phyloP scores from a whole-genome alignment of 2,329 filamentous ascomycete genomes.

The Aschersonia sp. region DNA sequence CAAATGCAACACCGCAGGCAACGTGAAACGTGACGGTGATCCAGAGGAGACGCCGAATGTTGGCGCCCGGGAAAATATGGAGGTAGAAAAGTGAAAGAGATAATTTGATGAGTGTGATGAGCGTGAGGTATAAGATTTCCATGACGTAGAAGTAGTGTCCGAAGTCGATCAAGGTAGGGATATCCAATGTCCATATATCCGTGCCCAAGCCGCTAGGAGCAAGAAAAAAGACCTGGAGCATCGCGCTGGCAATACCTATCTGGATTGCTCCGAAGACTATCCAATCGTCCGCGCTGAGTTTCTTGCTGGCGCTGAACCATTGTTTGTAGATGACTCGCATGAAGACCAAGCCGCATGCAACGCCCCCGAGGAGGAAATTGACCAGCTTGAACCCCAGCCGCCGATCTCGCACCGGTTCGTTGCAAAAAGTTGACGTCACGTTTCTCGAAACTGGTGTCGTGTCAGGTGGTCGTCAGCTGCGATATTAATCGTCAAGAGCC shows the following conservation, averaged over 20 bases:
- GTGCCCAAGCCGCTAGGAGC: conserved; percentile 21
- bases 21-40: conserved; percentile 19
- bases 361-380: conserved; percentile 13
- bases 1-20: conserved; percentile 20
- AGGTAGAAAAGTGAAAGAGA: conserved; percentile 34
- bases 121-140: conserved; percentile 24
- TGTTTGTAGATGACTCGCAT: conserved; percentile 15
- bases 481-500: not conserved
- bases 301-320: conserved; percentile 13
- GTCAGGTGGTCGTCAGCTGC: not conserved
- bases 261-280: conserved; percentile 11
- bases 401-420: conserved; percentile 9
- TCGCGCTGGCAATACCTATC: conserved; percentile 9
- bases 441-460: conserved; percentile 5
- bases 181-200: conserved; percentile 27
- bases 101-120: conserved; percentile 27
- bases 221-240: conserved; percentile 12
- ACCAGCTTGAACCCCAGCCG: conserved; percentile 15
- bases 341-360: conserved; percentile 18
- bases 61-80: conserved; percentile 26
- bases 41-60: conserved; percentile 20
- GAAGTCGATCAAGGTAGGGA: conserved; percentile 22
- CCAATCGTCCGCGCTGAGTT: conserved; percentile 17
- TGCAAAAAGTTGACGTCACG: conserved; percentile 9
- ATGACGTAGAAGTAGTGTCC: conserved; percentile 21